A percentile compares a stretch with the other conserved stretches of the same genome.
These are phyloP conservation scores for Noccaea bulbosa DNA, from an alignment of 345 rosid species.

Conservation along the genomic window DNA sequence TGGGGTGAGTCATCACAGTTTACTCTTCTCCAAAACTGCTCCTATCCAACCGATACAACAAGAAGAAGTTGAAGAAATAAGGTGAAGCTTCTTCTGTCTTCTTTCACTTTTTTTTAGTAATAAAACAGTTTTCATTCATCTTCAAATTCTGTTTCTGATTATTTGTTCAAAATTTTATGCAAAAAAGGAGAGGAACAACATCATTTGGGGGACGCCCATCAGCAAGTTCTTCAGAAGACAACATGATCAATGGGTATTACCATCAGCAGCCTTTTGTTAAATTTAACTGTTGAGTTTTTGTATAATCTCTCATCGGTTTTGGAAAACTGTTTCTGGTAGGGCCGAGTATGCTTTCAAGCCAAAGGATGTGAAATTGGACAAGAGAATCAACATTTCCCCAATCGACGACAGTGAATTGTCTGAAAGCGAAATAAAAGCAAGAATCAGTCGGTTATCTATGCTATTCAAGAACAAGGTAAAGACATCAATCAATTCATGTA, in stretches of 20 bases:
- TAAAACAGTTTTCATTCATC: neutral
- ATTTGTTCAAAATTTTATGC: neutral
- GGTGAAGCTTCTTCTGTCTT: conserved; percentile 47
- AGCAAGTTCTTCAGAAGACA: conserved; percentile 52
- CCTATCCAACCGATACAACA: conserved; percentile 62
- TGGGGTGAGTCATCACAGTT: conserved; percentile 96
- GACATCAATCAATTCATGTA: neutral
- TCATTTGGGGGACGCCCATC: conserved; percentile 47
- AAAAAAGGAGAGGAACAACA: conserved; percentile 56
- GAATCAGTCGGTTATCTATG: conserved; percentile 61
- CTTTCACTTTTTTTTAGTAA: conserved; percentile 34
- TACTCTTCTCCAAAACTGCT: conserved; percentile 88
- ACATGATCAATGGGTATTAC: conserved; percentile 62
- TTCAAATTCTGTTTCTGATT: conserved; percentile 23
- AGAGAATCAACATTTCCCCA: conserved; percentile 59
- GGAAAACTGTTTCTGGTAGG: conserved; percentile 48
- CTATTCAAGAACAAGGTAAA: conserved; percentile 69
- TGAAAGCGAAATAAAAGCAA: conserved; percentile 72
- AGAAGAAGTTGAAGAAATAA: conserved; percentile 58
- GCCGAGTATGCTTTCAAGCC: conserved; percentile 87
- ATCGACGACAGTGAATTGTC: conserved; percentile 51
- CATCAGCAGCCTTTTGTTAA: conserved; percentile 20
- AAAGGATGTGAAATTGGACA: conserved; percentile 61
- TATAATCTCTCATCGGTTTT: conserved; percentile 17
- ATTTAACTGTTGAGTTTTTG: neutral